phyloP scores from a whole-genome alignment of 2,329 filamentous ascomycete species.

The Coleophoma cylindrospora region DNA sequence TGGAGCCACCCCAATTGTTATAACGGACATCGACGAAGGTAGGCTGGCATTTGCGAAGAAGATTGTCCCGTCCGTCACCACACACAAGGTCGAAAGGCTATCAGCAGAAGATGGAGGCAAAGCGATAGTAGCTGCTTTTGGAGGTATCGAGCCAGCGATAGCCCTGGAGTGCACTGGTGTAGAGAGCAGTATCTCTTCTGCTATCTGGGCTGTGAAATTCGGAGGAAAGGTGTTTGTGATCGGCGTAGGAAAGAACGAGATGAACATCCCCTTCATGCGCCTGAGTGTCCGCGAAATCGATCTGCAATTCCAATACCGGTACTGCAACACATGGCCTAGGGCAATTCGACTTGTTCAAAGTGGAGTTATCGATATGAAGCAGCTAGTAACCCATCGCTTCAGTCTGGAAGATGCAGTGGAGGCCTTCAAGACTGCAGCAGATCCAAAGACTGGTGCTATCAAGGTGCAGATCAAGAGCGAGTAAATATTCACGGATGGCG shows the following conservation, averaged over 20 bases:
- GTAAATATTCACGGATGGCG: too few species aligned
- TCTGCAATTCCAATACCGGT: slow-evolving; percentile 94
- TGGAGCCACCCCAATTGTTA: slow-evolving; percentile 84
- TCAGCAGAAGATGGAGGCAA: slow-evolving; percentile 67
- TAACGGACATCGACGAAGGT: slow-evolving; percentile 90
- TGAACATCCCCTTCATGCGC: slow-evolving; percentile 93
- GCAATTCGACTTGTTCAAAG: slow-evolving; percentile 85
- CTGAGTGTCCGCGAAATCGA: slow-evolving; percentile 89
- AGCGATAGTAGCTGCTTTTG: slow-evolving; percentile 64
- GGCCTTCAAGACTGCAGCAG: slow-evolving; percentile 83
- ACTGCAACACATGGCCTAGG: slow-evolving; percentile 92
- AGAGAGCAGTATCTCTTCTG: slow-evolving; percentile 78
- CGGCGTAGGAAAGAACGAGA: slow-evolving; percentile 91
- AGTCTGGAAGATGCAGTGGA: slow-evolving; percentile 79
- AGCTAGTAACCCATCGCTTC: slow-evolving; percentile 85
- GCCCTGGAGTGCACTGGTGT: slow-evolving; percentile 93
- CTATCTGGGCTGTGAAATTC: slow-evolving; percentile 89
- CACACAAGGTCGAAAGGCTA: slow-evolving; percentile 68
- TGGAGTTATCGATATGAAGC: slow-evolving; percentile 75
- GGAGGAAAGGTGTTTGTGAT: slow-evolving; percentile 97
- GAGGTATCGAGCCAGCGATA: slow-evolving; percentile 74
- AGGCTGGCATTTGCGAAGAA: slow-evolving; percentile 80
- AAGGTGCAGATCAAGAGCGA: slow-evolving; percentile 89
- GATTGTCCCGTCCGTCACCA: slow-evolving; percentile 65
- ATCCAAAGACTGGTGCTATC: slow-evolving; percentile 74